A percentile compares a stretch with the other conserved stretches of the same genome.
phyloP scores from a whole-genome alignment of 1,284 basidiomycete species.

The Ustilago sp. region DNA sequence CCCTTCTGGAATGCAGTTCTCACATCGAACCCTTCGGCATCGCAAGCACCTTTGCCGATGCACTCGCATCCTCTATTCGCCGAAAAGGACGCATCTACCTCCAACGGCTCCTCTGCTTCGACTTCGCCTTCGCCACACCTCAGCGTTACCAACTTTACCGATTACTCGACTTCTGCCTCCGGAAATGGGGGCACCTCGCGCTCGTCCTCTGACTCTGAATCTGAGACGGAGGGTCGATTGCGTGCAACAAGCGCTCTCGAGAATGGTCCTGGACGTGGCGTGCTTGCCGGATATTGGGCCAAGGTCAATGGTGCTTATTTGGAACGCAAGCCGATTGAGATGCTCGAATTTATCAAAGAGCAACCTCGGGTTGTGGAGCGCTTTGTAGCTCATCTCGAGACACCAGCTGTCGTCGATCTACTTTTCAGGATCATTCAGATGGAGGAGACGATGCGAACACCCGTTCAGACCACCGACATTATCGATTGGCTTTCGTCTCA shows the following conservation, averaged over 20 bases:
- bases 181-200: constrained; percentile 27
- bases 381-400: constrained; percentile 86
- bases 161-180: constrained; percentile 24
- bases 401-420: constrained; percentile 90
- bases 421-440: constrained; percentile 90
- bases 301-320: constrained; percentile 90
- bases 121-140: constrained; percentile 45
- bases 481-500: constrained; percentile 90
- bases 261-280: constrained; percentile 71
- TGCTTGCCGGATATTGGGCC: constrained; percentile 74
- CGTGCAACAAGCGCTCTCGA: constrained; percentile 60
- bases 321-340: constrained; percentile 90
- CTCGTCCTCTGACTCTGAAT: constrained; percentile 34
- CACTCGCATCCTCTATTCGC: constrained; percentile 66
- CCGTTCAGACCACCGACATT: constrained; percentile 77
- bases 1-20: constrained; percentile 92
- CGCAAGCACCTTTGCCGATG: constrained; percentile 61
- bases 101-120: constrained; percentile 28
- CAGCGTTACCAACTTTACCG: constrained; percentile 48
- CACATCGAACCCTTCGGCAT: constrained; percentile 75
- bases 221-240: constrained; percentile 29
- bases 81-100: constrained; percentile 33
- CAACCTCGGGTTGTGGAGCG: constrained; percentile 86
- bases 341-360: constrained; percentile 88
- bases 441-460: constrained; percentile 81